phyloP scores from a whole-genome alignment of 2,329 filamentous ascomycete genomes.

The Botrytis fabae region DNA sequence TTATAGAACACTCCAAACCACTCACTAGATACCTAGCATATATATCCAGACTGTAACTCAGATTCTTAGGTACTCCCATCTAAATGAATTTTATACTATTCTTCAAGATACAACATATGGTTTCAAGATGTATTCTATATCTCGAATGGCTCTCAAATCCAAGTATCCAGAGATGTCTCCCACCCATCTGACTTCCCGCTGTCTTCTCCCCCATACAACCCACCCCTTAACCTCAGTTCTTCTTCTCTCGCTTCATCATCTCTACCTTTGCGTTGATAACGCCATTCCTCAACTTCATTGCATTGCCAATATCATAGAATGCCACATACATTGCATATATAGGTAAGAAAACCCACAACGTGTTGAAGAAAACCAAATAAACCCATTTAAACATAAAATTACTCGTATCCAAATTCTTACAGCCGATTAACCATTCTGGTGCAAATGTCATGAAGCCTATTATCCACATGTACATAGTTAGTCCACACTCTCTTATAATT shows the following conservation, averaged over 20 bases:
- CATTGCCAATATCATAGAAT: conserved; percentile 55
- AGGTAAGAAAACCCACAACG: conserved; percentile 65
- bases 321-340: conserved; percentile 59
- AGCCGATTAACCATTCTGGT: conserved; percentile 66
- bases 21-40: neutral
- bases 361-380: conserved; percentile 69
- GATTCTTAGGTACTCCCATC: neutral
- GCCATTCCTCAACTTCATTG: conserved; percentile 48
- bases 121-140: neutral
- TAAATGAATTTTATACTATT: neutral
- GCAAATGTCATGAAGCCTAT: conserved; percentile 70
- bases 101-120: neutral
- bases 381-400: conserved; percentile 66
- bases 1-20: neutral
- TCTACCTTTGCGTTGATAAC: conserved; percentile 29
- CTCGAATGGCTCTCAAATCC: neutral
- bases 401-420: conserved; percentile 60
- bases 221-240: conserved; percentile 5
- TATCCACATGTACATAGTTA: neutral
- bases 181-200: neutral
- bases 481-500: neutral
- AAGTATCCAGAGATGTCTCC: neutral
- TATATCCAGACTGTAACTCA: neutral
- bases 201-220: neutral
- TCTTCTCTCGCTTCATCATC: conserved; percentile 32